Base-by-base conservation (phyloP, 1,284 basidiomycete genomes). In the Moesziomyces globuligerus region DNA sequence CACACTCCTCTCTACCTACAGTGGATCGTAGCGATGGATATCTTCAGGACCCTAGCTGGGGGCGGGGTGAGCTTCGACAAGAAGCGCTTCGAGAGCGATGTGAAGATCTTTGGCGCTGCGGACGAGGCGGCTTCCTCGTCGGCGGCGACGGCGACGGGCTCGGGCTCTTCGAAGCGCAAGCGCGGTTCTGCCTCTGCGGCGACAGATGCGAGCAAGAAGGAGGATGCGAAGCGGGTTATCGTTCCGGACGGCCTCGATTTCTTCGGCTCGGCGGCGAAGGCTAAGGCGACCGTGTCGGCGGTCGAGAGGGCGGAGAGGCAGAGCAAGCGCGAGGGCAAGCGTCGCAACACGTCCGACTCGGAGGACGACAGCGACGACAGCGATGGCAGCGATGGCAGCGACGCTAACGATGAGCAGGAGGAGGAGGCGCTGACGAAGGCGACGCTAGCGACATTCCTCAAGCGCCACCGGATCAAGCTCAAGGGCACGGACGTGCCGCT, bases 21-120 rank as follows among this genome's bases (percentile, higher is more conserved):
- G n/a, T n/a, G n/a, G n/a, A n/a, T n/a, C n/a, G n/a, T n/a, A n/a
- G n/a, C 24, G 15, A 83, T 83, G 82, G 81, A 83, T 72, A 73
- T 81, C 9, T 83, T 83, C 50, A 56, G 78, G 6, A 72, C 76
- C 10, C 71, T 83, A 3, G 57, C 76, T 1, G 58, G 69, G 4
- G 77, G 66, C 56, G 81, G 52, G 40, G 76, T 62, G 48, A 62
- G 41, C 47, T 95, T 95, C 75, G 87, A 94, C 86, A 93, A 91
- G 83, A 86, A 86, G 25, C 86, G 88, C 28, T 94, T 92, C 83
- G 85, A 88, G 71, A 83, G 84, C 1, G 91, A 94, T 80, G 86
- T 92, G 18, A 83, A 87, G 25, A 83, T 93, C 4, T 95, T 96
- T 83, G 86, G 54, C 11, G 48, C 53, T 21, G 42, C 42, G 34